Evolutionary conservation across 371 early-diverging fungal species (phyloP), one percentile per base, ranked within the genome.

Genomic region (Mortierella sp.): DNA sequence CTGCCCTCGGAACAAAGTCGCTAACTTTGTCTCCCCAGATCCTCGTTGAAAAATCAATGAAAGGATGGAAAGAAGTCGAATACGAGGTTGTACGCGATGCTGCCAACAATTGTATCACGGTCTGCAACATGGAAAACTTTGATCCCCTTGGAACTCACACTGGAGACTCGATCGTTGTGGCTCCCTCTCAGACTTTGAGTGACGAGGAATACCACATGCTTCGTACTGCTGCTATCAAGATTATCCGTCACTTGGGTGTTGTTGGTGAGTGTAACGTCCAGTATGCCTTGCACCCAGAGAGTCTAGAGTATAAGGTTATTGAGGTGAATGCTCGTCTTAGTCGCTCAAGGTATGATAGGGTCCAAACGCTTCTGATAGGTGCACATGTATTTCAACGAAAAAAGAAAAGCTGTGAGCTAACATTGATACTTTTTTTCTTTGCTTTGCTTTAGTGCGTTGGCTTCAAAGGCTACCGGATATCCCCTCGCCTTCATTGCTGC

Each of bases 61-160:
- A 95, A 85, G 98, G 98, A 22, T 98, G 98, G 97, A 97, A 98
- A 85, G 98, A 98, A 85, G 90, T 98, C 61, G 98, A 98, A 84
- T 98, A 98, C 83, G 98, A 98, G 85, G 97, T 98, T 19, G 96
- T 98, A 45, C 94, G 98, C 76, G 98, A 98, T 86, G 89, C 93
- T 58, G 88, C 90, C 60, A 91, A 98, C 86, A 98, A 98, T 88
- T 98, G 98, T 86, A 95, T 98, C 74, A 96, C 98, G 37, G 96
- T 98, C 55, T 98, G 98, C 86, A 98, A 98, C 89, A 98, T 97
- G 97, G 97, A 98, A 83, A 98, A 98, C 93, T 97, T 98, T 88
- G 98, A 98, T 83, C 98, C 98, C 23, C 91, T 95, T 19, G 95
- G 96, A 54, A 95, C 94, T 64, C 98, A 98, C 85, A 98, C 98